Evolutionary conservation across 2,329 filamentous ascomycete species (phyloP).

Genomic region (Thielaviopsis ethacetica): DNA sequence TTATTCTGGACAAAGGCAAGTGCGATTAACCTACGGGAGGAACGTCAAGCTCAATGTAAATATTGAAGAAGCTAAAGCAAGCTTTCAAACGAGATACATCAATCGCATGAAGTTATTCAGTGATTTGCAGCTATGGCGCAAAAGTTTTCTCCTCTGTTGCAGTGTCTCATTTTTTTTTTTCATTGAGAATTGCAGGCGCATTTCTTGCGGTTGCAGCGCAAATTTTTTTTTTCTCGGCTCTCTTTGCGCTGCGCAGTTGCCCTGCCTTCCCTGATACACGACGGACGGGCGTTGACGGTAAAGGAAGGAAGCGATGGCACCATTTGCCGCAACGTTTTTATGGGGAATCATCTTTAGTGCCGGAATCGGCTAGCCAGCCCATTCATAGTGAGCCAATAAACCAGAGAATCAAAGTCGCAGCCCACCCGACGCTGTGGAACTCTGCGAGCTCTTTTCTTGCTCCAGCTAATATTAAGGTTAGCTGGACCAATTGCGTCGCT

Average conservation of each 20-base stretch:
- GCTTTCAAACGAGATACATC: neutral
- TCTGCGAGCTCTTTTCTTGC: neutral
- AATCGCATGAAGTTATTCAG: neutral
- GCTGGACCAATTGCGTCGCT: neutral
- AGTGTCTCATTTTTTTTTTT: neutral
- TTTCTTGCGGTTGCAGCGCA: neutral
- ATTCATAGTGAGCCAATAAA: neutral
- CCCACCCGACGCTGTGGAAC: neutral
- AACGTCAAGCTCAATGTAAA: neutral
- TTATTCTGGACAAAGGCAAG: neutral
- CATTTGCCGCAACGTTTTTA: neutral
- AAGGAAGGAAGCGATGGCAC: constrained; percentile 4
- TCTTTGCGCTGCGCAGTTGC: neutral
- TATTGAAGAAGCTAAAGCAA: neutral
- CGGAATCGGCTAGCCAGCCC: neutral
- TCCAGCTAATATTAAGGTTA: neutral
- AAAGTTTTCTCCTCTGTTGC: neutral
- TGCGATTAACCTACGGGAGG: neutral
- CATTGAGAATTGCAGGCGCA: neutral
- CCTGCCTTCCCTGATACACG: neutral
- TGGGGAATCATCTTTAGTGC: neutral
- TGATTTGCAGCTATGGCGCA: neutral
- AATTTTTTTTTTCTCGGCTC: neutral
- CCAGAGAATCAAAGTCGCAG: neutral
- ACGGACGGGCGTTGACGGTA: neutral